These are phyloP conservation scores for Phaseolus lunatus DNA, from an alignment of 306 rosid species.

Conservation along the genomic window DNA sequence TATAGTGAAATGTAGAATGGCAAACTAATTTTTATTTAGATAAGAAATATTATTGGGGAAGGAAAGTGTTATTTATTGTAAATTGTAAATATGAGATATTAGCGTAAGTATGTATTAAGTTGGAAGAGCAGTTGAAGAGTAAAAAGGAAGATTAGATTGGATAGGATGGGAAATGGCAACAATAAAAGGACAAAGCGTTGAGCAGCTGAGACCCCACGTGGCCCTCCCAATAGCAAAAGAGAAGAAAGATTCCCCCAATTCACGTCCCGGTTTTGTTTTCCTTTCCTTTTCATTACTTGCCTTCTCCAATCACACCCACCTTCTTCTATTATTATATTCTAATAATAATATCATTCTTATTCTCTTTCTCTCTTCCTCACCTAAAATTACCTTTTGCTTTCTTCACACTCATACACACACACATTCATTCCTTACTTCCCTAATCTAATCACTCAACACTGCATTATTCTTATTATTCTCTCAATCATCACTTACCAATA, in stretches of 20 bases:
- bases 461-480: slow-evolving; percentile 19
- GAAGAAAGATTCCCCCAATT: slow-evolving; percentile 57
- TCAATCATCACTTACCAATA: neutral
- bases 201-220: slow-evolving; percentile 44
- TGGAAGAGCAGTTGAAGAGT: too few species aligned
- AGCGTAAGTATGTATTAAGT: too few species aligned
- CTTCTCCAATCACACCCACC: neutral
- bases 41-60: too few species aligned
- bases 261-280: slow-evolving; percentile 27
- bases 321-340: neutral
- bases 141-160: neutral
- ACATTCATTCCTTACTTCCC: slow-evolving; percentile 21
- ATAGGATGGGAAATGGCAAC: slow-evolving; percentile 17
- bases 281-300: slow-evolving; percentile 1
- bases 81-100: too few species aligned
- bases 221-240: neutral
- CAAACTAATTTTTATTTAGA: too few species aligned
- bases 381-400: slow-evolving; percentile 29
- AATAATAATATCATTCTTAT: neutral
- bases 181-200: slow-evolving; percentile 50
- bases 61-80: too few species aligned
- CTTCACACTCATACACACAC: slow-evolving; percentile 23
- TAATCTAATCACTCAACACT: slow-evolving; percentile 11
- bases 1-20: too few species aligned
- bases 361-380: neutral